These are phyloP conservation scores for Acanthamoeba royreba DNA, from an alignment of 208 protist genomes.

Conservation along the genomic window DNA sequence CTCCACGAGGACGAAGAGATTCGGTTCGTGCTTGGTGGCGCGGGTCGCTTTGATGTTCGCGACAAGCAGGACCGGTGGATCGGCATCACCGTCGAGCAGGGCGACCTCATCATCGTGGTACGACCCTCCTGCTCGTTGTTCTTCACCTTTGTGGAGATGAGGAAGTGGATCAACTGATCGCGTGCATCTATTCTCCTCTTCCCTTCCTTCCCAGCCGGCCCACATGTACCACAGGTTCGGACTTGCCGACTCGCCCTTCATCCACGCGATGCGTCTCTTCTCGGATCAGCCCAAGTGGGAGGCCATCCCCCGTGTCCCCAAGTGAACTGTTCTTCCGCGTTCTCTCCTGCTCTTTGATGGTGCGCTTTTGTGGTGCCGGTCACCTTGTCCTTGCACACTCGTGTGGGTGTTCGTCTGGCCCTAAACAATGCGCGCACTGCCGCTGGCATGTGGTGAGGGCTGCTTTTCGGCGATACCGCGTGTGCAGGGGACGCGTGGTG, in stretches of 20 bases:
- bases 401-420: too few relatives aligned
- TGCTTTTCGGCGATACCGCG: too few relatives aligned
- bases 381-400: too few relatives aligned
- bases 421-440: too few relatives aligned
- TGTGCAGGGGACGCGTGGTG: too few relatives aligned
- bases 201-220: constrained; percentile 36
- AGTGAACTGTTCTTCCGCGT: too few relatives aligned
- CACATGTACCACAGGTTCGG: constrained; percentile 69
- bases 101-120: constrained; percentile 71
- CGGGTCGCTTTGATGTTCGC: constrained; percentile 68
- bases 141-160: too few relatives aligned
- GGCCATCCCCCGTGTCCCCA: constrained; percentile 28
- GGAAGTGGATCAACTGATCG: too few relatives aligned
- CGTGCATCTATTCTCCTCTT: background rate
- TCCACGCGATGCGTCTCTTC: constrained; percentile 72
- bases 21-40: constrained; percentile 64
- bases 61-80: constrained; percentile 67
- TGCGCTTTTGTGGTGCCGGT: too few relatives aligned
- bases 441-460: too few relatives aligned
- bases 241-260: constrained; percentile 42
- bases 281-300: constrained; percentile 62
- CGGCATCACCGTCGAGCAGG: constrained; percentile 61
- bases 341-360: too few relatives aligned
- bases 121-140: background rate
- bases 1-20: constrained; percentile 76